phyloP scores from a whole-genome alignment of 2,329 filamentous ascomycete genomes.

The Lachnellula suecica region DNA sequence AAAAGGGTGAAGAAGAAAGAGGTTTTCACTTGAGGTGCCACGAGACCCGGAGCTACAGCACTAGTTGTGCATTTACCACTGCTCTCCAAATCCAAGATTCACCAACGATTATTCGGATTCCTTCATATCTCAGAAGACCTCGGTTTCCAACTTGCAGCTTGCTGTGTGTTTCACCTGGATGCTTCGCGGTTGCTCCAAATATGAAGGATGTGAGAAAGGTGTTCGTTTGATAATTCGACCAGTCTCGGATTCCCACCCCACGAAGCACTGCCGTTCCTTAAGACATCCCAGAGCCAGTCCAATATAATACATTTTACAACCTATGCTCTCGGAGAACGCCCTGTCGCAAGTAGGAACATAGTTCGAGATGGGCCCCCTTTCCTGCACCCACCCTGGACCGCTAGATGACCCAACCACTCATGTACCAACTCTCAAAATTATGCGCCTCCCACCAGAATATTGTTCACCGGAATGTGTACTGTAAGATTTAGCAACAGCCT shows the following conservation, averaged over 20 bases:
- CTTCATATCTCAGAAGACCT: no score
- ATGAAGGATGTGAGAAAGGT: no score
- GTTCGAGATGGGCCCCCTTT: background rate
- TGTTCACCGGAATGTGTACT: constrained; percentile 53
- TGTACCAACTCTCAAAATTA: constrained; percentile 13
- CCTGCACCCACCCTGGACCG: background rate
- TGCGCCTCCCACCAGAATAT: constrained; percentile 46
- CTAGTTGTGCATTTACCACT: no score
- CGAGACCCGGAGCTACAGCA: no score
- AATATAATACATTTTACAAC: constrained; percentile 23
- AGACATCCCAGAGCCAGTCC: constrained; percentile 11
- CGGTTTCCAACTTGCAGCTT: no score
- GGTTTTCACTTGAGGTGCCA: no score
- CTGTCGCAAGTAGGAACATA: background rate
- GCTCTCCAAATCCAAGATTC: no score
- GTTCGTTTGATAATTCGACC: no score
- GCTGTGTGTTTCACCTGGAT: no score
- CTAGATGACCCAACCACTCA: background rate
- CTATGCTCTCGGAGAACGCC: constrained; percentile 10
- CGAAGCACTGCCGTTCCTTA: constrained; percentile 10
- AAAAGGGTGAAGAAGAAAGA: no score
- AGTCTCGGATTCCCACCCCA: constrained; percentile 15
- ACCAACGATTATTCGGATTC: no score
- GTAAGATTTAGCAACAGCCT: background rate
- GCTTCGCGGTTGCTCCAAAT: no score